phyloP scores from a whole-genome alignment of 139 green algal species.

The Chlorella vulgaris region DNA sequence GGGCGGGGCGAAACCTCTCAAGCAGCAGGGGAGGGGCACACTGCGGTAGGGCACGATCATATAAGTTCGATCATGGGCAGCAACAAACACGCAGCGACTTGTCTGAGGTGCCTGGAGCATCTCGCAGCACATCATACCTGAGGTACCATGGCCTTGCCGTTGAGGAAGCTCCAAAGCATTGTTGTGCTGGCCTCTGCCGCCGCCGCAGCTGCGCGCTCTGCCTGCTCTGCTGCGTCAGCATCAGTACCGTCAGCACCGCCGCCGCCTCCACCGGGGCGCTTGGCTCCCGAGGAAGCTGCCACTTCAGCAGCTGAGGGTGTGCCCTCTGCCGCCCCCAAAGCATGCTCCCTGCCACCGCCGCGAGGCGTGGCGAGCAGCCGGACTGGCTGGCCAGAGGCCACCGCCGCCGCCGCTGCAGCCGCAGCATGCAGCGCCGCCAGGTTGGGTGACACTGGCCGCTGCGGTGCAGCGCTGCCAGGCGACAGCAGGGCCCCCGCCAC shows the following conservation, averaged over 20 bases:
- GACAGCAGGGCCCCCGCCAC: not conserved
- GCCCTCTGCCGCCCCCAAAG: not conserved
- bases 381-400: not conserved
- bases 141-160: slow-evolving; percentile 18
- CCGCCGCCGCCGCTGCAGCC: not conserved
- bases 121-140: not conserved
- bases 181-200: not conserved
- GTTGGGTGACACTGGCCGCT: slow-evolving; percentile 21
- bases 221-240: not conserved
- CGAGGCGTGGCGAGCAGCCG: slow-evolving; percentile 12
- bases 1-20: not conserved
- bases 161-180: slow-evolving; percentile 28
- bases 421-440: slow-evolving; percentile 11
- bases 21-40: not conserved
- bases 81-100: too few species aligned
- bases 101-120: too few species aligned
- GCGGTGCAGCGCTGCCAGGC: not conserved
- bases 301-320: not conserved
- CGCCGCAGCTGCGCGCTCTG: slow-evolving; percentile 11
- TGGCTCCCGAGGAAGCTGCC: not conserved
- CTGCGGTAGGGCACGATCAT: too few species aligned
- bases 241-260: not conserved
- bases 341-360: not conserved
- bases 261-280: not conserved
- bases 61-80: too few species aligned